Base-by-base conservation (phyloP, 2,329 filamentous ascomycete species). In the Phyllosticta paracitricarpa region DNA sequence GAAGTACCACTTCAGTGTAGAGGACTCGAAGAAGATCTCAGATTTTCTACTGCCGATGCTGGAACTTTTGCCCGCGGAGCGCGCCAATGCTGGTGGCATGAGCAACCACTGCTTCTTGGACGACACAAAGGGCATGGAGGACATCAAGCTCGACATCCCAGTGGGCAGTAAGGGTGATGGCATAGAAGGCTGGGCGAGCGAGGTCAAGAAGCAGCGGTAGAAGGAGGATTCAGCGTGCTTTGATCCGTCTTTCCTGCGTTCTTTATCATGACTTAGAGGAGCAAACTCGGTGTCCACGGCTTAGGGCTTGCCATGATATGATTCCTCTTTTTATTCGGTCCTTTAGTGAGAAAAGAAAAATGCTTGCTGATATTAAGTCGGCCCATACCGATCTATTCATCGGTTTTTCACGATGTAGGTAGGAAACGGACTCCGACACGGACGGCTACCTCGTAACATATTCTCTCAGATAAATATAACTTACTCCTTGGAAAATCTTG, bases 61-160 rank as follows among this genome's bases (percentile, higher is more conserved):
- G 51, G 91, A 97, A 73, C 79, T 99, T 25, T 77, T 91, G 51
- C 94, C 94, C 0, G 90, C 93, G 63, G 89, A 90, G 75, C 82
- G 94, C 51, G 94, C 94, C 10, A 99, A 97, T 71, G 94, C 94
- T 0, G 94, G 94, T 40, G 94, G 94, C 5, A 97, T 97, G 94
- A 87, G 89, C 3, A 87, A 88, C 6, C 91, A 96, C 68, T 73
- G 79, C 5, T 97, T 93, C 83, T 76, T 97, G 66, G 85, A 89
- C 64, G 89, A 91, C 66, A 92, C 92, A 2, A 87, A 88, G 35
- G 93, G 92, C 7, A 97, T 99, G 92, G 87, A 92, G 68, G 83
- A 82, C 10, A 76, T 93, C 61, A 86, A 84, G 72, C 81, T 97
- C 64, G 84, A 88, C 17, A 80, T 97, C 33, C 78, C 85, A 56